Conservation (phyloP, 495 filamentous ascomycete genomes). For the Aspergillus cavernicola region DNA sequence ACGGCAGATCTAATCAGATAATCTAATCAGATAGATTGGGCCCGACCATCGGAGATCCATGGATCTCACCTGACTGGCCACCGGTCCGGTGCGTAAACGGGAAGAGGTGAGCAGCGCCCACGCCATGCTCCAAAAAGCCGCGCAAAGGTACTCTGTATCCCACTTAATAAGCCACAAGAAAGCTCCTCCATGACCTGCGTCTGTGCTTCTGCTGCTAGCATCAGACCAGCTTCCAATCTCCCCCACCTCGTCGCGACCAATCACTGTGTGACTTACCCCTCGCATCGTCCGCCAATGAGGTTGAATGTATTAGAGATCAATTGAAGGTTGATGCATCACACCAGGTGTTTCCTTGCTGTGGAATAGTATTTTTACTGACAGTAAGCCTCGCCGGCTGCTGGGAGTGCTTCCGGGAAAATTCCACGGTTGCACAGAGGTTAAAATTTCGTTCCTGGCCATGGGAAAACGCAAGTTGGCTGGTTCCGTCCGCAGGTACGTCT, state of each 20-base stretch:
- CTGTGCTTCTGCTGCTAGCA: slow-evolving; percentile 6
- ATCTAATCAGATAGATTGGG: slow-evolving; percentile 22
- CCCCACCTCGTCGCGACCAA: slow-evolving; percentile 17
- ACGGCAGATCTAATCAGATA: slow-evolving; percentile 24
- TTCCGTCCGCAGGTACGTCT: slow-evolving; percentile 17
- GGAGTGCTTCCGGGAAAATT: not conserved
- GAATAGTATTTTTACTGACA: slow-evolving; percentile 3
- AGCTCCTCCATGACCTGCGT: not conserved
- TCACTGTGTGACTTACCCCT: slow-evolving; percentile 10
- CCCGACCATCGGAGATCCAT: slow-evolving; percentile 19
- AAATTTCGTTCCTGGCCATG: slow-evolving; percentile 2
- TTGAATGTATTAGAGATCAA: slow-evolving; percentile 12
- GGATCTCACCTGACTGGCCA: slow-evolving; percentile 8
- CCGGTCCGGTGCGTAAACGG: not conserved
- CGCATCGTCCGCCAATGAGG: slow-evolving; percentile 18
- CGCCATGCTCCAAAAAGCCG: not conserved
- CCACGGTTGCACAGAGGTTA: not conserved
- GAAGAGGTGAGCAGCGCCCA: not conserved
- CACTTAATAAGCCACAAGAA: slow-evolving; percentile 5
- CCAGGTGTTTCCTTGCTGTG: slow-evolving; percentile 9
- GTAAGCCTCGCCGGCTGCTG: not conserved
- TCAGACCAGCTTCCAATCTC: slow-evolving; percentile 1
- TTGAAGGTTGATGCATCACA: slow-evolving; percentile 17
- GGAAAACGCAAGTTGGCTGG: slow-evolving; percentile 15
- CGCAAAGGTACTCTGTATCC: not conserved